phyloP scores from a whole-genome alignment of 2,329 filamentous ascomycete genomes.

The Fusarium cyanostomum region DNA sequence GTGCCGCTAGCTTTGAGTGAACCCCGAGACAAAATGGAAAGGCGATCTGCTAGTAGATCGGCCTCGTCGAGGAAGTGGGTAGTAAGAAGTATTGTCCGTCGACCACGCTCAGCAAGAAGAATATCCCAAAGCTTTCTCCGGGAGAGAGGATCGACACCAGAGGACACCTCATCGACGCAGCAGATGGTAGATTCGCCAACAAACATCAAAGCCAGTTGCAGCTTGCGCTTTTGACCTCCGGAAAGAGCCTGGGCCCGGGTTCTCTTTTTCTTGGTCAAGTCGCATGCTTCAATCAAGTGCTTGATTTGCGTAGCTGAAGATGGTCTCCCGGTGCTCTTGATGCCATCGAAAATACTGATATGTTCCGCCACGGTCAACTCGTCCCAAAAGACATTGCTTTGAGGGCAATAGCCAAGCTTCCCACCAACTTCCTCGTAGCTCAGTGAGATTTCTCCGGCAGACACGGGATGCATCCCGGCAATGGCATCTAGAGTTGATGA shows the following conservation, averaged over 20 bases:
- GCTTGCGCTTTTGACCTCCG: constrained; percentile 85
- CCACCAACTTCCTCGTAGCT: constrained; percentile 20
- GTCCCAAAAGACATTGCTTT: constrained; percentile 17
- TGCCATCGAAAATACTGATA: background rate
- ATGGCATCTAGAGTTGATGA: constrained; percentile 84
- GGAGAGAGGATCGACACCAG: constrained; percentile 82
- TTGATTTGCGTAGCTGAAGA: background rate
- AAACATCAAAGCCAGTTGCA: constrained; percentile 89
- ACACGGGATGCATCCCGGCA: constrained; percentile 68
- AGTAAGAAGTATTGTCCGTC: constrained; percentile 80
- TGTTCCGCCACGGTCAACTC: constrained; percentile 16
- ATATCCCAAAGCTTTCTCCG: constrained; percentile 90
- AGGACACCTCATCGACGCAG: constrained; percentile 67
- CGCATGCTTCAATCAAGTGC: constrained; percentile 71
- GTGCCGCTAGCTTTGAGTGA: constrained; percentile 10
- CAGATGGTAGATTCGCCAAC: constrained; percentile 73
- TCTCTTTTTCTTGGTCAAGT: constrained; percentile 74
- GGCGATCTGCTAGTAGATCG: constrained; percentile 79
- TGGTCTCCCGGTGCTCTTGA: background rate
- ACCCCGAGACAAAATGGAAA: constrained; percentile 9
- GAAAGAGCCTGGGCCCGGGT: constrained; percentile 77
- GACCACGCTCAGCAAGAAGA: constrained; percentile 78
- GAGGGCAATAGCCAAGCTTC: constrained; percentile 6
- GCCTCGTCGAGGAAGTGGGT: constrained; percentile 91
- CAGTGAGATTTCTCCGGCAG: background rate